Percentiles rank a stretch among this genome's conserved stretches.
phyloP scores from a whole-genome alignment of 805 yeast genomes.

The Millerozyma miso region DNA sequence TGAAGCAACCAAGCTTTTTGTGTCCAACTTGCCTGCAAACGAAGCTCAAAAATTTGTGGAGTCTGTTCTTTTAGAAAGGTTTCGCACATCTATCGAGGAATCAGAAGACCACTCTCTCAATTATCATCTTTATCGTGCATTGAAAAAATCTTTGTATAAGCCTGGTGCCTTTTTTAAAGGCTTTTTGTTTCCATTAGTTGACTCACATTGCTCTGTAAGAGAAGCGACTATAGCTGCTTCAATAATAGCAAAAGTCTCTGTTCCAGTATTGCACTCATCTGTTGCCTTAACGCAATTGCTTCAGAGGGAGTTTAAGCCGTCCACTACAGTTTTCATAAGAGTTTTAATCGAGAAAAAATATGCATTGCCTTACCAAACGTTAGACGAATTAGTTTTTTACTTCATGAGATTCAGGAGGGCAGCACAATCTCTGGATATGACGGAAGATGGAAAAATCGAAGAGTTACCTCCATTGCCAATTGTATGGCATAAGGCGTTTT shows the following conservation, averaged over 20 bases:
- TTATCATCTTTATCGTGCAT: slow-evolving; percentile 87
- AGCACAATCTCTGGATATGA: slow-evolving; percentile 32
- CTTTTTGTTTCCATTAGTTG: slow-evolving; percentile 85
- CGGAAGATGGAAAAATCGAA: slow-evolving; percentile 31
- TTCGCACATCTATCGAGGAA: slow-evolving; percentile 66
- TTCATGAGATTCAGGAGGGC: slow-evolving; percentile 84
- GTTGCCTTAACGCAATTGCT: slow-evolving; percentile 87
- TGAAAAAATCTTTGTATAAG: slow-evolving; percentile 90
- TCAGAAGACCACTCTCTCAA: slow-evolving; percentile 75
- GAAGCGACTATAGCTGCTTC: slow-evolving; percentile 97
- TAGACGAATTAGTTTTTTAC: slow-evolving; percentile 90
- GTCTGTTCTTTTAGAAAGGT: slow-evolving; percentile 63
- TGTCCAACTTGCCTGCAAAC: slow-evolving; percentile 79
- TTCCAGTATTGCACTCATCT: slow-evolving; percentile 93
- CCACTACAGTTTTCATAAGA: slow-evolving; percentile 85
- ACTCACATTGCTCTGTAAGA: slow-evolving; percentile 81
- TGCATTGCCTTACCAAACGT: slow-evolving; percentile 94
- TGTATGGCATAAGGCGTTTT: slow-evolving; percentile 95
- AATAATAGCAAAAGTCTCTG: slow-evolving; percentile 79
- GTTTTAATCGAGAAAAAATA: slow-evolving; percentile 89
- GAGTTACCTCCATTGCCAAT: slow-evolving; percentile 71
- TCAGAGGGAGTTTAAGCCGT: slow-evolving; percentile 78
- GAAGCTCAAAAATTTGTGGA: slow-evolving; percentile 85
- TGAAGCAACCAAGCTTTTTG: slow-evolving; percentile 92
- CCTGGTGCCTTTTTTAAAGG: slow-evolving; percentile 99